Conservation (phyloP, 2,329 filamentous ascomycete genomes). For the Tolypocladium ophioglossoides region DNA sequence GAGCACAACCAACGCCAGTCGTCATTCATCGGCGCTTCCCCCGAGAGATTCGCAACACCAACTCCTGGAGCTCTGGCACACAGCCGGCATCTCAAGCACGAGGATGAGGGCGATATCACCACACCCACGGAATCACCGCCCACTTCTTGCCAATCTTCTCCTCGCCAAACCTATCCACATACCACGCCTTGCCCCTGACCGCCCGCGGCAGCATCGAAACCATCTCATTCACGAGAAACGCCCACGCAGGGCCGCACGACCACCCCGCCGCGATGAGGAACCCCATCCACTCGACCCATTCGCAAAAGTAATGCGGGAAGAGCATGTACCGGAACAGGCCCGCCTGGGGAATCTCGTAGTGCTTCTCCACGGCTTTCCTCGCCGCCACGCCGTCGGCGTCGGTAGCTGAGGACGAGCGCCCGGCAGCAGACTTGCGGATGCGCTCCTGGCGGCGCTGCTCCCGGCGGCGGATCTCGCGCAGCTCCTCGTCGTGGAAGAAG, state of each 20-base stretch:
- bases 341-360: constrained; percentile 77
- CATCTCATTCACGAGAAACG: constrained; percentile 79
- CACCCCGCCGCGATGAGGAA: constrained; percentile 69
- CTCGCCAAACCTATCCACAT: constrained; percentile 75
- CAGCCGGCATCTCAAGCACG: too few relatives aligned
- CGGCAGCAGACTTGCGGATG: constrained; percentile 7
- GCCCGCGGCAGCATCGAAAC: constrained; percentile 85
- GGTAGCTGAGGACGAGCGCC: too few relatives aligned
- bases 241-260: constrained; percentile 62
- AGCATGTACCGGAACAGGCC: constrained; percentile 76
- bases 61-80: too few relatives aligned
- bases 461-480: constrained; percentile 71
- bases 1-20: too few relatives aligned
- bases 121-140: constrained; percentile 46
- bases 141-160: constrained; percentile 67
- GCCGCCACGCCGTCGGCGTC: constrained; percentile 9
- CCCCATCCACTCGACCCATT: constrained; percentile 93
- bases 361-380: constrained; percentile 41
- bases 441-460: constrained; percentile 48
- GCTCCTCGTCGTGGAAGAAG: constrained; percentile 80
- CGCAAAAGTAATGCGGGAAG: constrained; percentile 89
- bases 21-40: too few relatives aligned
- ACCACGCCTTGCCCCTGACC: constrained; percentile 74
- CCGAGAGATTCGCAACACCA: too few relatives aligned
- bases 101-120: neutral